Evolutionary conservation across 352 stramenopile species (phyloP).

Genomic region (Phytophthora macrochlamydospora): DNA sequence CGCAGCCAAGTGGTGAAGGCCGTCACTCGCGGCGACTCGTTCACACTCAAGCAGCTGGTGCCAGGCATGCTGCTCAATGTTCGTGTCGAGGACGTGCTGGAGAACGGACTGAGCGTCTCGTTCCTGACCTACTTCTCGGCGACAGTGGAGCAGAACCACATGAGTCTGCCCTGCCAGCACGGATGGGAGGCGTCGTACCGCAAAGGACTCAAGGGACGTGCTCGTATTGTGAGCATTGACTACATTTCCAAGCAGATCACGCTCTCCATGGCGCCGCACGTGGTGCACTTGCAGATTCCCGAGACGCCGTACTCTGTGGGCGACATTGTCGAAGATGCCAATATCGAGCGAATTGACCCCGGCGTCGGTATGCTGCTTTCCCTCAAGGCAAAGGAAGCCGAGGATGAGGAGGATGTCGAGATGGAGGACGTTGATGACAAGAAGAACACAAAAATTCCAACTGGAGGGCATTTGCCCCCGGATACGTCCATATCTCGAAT

Average conservation of each 20-base stretch:
- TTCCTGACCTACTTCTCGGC: conserved; percentile 90
- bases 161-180: conserved; percentile 80
- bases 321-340: conserved; percentile 72
- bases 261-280: conserved; percentile 87
- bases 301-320: conserved; percentile 63
- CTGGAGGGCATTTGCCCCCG: conserved; percentile 82
- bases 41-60: conserved; percentile 88
- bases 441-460: conserved; percentile 49
- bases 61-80: conserved; percentile 94
- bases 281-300: conserved; percentile 79
- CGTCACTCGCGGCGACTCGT: conserved; percentile 82
- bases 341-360: conserved; percentile 83
- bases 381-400: conserved; percentile 41
- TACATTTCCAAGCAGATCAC: conserved; percentile 71
- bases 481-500: conserved; percentile 92
- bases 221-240: conserved; percentile 87
- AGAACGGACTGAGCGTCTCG: conserved; percentile 86
- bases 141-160: conserved; percentile 90
- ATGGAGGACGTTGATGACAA: conserved; percentile 54
- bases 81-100: conserved; percentile 89
- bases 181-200: conserved; percentile 81
- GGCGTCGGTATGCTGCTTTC: conserved; percentile 90
- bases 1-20: conserved; percentile 72
- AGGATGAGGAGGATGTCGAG: conserved; percentile 39
- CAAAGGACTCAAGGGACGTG: conserved; percentile 84